These are phyloP conservation scores for Aspergillus diversus DNA, from an alignment of 495 filamentous ascomycete genomes.

Conservation along the genomic window DNA sequence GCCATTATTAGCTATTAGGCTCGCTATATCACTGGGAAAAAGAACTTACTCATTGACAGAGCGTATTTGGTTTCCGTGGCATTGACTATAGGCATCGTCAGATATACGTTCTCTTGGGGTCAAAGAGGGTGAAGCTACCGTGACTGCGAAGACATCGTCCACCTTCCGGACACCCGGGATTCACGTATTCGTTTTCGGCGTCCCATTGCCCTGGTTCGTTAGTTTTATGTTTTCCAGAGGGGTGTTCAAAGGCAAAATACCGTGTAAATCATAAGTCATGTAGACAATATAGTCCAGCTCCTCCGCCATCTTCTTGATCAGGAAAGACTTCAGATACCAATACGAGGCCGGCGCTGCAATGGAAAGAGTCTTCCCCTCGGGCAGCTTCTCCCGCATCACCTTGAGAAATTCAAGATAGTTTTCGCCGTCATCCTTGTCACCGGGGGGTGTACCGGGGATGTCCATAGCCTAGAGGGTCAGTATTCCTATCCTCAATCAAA, in stretches of 20 bases:
- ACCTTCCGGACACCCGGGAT: slow-evolving; percentile 30
- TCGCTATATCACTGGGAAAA: too few species aligned
- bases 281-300: slow-evolving; percentile 38
- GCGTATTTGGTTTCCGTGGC: slow-evolving; percentile 41
- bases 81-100: slow-evolving; percentile 29
- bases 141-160: slow-evolving; percentile 47
- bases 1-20: too few species aligned
- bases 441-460: slow-evolving; percentile 42
- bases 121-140: not conserved
- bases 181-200: slow-evolving; percentile 25
- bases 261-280: slow-evolving; percentile 43
- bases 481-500: too few species aligned
- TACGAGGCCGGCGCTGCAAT: slow-evolving; percentile 30
- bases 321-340: slow-evolving; percentile 38
- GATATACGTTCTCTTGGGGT: too few species aligned
- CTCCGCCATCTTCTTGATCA: slow-evolving; percentile 26
- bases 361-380: slow-evolving; percentile 13
- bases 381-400: slow-evolving; percentile 1
- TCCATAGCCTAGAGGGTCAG: slow-evolving; percentile 22
- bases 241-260: too few species aligned
- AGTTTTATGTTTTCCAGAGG: too few species aligned
- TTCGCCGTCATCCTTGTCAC: slow-evolving; percentile 17
- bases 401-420: slow-evolving; percentile 33
- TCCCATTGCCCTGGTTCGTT: slow-evolving; percentile 32
- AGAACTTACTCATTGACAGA: slow-evolving; percentile 35